Conservation (phyloP, 192 early-diverging fungal genomes). For the Linnemannia schmuckeri region DNA sequence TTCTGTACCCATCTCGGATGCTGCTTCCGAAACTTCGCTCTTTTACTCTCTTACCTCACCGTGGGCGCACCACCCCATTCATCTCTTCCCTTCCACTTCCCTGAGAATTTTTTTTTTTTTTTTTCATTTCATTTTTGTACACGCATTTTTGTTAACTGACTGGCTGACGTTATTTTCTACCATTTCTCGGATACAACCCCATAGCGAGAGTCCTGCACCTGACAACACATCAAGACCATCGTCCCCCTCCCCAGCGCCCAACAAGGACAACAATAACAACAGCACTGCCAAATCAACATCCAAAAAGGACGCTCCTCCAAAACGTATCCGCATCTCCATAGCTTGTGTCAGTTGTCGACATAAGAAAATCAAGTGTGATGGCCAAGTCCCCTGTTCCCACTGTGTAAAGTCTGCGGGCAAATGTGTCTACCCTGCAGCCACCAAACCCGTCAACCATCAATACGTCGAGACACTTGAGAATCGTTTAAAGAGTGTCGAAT, state of each 20-base stretch:
- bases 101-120: background rate
- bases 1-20: conserved; percentile 24
- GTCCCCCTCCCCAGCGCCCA: conserved; percentile 18
- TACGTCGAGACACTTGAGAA: conserved; percentile 50
- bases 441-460: conserved; percentile 47
- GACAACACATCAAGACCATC: background rate
- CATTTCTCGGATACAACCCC: background rate
- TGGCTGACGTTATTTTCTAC: background rate
- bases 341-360: conserved; percentile 59
- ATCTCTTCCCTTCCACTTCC: background rate
- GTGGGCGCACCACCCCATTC: background rate
- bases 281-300: background rate
- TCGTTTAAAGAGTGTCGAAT: conserved; percentile 43
- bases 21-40: conserved; percentile 13
- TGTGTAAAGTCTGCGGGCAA: conserved; percentile 40
- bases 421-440: conserved; percentile 43
- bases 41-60: background rate
- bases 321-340: conserved; percentile 49
- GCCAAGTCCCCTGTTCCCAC: conserved; percentile 56
- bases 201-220: background rate
- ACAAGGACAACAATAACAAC: conserved; percentile 11
- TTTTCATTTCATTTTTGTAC: background rate
- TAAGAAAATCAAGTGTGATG: conserved; percentile 61
- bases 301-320: conserved; percentile 22
- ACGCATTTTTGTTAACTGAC: background rate